Evolutionary conservation across 2,329 filamentous ascomycete genomes (phyloP).

Genomic region (Colletotrichum noveboracense): DNA sequence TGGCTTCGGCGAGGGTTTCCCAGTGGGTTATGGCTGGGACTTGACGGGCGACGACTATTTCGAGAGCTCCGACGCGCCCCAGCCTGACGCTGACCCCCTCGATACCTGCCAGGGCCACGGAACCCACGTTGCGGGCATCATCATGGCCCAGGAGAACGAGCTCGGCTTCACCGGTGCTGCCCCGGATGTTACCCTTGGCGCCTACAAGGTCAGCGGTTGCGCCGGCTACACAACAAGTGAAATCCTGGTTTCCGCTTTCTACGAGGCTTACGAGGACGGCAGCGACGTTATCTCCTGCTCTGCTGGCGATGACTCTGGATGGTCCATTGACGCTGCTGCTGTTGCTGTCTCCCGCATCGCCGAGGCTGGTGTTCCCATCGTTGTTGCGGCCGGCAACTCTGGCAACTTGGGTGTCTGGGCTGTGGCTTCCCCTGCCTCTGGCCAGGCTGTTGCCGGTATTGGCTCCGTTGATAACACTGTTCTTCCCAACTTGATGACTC

Average conservation of each 20-base stretch:
- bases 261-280: conserved; percentile 46
- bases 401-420: conserved; percentile 28
- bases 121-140: conserved; percentile 51
- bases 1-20: conserved; percentile 54
- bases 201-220: conserved; percentile 45
- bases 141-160: conserved; percentile 45
- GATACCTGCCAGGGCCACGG: conserved; percentile 46
- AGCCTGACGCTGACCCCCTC: conserved; percentile 44
- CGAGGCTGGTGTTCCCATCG: conserved; percentile 30
- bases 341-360: conserved; percentile 32
- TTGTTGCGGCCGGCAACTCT: conserved; percentile 31
- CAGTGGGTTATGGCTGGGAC: conserved; percentile 52
- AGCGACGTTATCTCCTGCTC: conserved; percentile 37
- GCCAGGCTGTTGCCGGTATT: conserved; percentile 27
- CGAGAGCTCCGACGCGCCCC: conserved; percentile 28
- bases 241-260: conserved; percentile 45
- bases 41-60: conserved; percentile 46
- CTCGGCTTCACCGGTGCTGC: conserved; percentile 45
- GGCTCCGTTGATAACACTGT: conserved; percentile 28
- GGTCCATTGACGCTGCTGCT: conserved; percentile 29
- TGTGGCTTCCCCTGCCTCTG: conserved; percentile 27
- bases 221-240: conserved; percentile 39
- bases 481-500: conserved; percentile 21
- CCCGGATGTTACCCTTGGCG: conserved; percentile 43
- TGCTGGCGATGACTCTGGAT: conserved; percentile 29